Evolutionary conservation across 768 basidiomycete species (phyloP).

Genomic region (Tylopilus sp.): DNA sequence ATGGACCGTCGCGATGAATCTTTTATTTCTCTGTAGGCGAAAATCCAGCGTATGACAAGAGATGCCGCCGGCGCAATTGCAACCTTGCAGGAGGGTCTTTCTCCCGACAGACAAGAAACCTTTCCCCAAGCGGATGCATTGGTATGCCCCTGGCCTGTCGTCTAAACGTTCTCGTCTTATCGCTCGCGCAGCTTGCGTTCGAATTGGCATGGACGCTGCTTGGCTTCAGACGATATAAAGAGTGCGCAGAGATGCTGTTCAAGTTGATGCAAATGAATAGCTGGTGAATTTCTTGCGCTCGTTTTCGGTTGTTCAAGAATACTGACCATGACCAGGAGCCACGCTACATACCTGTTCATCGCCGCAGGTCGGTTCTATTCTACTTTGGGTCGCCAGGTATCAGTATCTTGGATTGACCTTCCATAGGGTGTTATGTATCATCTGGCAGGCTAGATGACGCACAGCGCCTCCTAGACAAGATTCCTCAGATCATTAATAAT

Average conservation of each 20-base stretch:
- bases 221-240: conserved; percentile 58
- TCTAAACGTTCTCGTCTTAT: not conserved
- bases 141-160: conserved; percentile 34
- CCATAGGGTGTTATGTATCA: conserved; percentile 58
- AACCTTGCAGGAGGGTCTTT: conserved; percentile 56
- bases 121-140: conserved; percentile 74
- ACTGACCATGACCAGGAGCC: conserved; percentile 48
- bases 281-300: conserved; percentile 44
- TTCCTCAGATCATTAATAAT: conserved; percentile 58
- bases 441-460: conserved; percentile 54
- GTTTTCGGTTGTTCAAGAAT: not conserved
- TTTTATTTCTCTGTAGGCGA: conserved; percentile 45
- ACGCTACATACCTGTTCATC: conserved; percentile 75
- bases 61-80: conserved; percentile 64
- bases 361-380: conserved; percentile 53
- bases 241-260: conserved; percentile 65
- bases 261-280: conserved; percentile 62
- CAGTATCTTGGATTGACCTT: not conserved
- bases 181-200: conserved; percentile 55
- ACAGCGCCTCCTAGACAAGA: conserved; percentile 54
- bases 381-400: not conserved
- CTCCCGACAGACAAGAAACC: conserved; percentile 44
- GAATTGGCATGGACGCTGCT: conserved; percentile 79
- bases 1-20: not conserved
- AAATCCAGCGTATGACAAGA: conserved; percentile 68